Evolutionary conservation across 179 eudicot genomes (phyloP).

Genomic region (Vitellaria paradoxa): DNA sequence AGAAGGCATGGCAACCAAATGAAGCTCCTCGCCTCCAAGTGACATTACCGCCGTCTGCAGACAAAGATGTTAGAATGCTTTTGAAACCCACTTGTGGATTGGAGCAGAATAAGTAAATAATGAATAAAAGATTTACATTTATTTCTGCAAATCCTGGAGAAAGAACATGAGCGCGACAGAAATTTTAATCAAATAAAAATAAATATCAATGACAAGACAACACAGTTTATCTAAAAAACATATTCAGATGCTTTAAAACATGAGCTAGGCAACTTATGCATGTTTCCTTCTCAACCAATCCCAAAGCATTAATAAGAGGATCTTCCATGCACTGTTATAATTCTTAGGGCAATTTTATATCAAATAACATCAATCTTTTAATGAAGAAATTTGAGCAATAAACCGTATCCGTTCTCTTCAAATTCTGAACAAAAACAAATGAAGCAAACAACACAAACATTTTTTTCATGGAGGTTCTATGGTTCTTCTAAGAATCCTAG

Average conservation of each 20-base stretch:
- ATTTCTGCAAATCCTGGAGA: neutral
- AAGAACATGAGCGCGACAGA: neutral
- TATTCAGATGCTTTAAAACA: slow-evolving; percentile 5
- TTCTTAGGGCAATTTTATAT: neutral
- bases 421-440: neutral
- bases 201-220: neutral
- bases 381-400: neutral
- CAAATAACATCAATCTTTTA: neutral
- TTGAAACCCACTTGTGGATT: neutral
- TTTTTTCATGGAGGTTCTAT: neutral
- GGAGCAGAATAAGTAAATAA: neutral
- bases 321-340: neutral
- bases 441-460: neutral
- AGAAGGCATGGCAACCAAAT: slow-evolving; percentile 91
- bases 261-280: slow-evolving; percentile 2
- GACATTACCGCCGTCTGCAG: slow-evolving; percentile 82
- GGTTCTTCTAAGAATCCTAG: neutral
- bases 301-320: neutral
- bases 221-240: neutral
- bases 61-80: slow-evolving; percentile 1
- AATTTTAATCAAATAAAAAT: neutral
- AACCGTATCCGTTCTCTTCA: neutral
- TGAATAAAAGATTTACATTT: neutral
- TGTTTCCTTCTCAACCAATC: slow-evolving; percentile 1
- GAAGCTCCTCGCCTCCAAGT: slow-evolving; percentile 73